Conservation (phyloP, 2,329 filamentous ascomycete genomes). For the Pseudogymnoascus sp. region DNA sequence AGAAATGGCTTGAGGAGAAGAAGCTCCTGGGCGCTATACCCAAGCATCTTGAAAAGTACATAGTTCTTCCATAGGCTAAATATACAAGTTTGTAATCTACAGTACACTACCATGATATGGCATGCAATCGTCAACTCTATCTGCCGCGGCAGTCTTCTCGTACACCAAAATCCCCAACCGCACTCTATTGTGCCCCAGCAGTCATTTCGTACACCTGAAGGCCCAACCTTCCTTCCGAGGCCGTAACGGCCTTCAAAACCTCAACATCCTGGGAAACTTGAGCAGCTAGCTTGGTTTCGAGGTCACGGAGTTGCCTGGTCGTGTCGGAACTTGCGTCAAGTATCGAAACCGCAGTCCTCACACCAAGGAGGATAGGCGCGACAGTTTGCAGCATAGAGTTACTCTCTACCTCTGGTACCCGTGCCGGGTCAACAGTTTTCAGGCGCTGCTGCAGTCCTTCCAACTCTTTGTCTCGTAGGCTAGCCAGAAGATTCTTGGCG, state of each 20-base stretch:
- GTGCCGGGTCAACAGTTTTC: neutral
- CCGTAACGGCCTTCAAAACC: neutral
- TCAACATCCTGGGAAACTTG: slow-evolving; percentile 7
- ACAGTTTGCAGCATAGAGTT: slow-evolving; percentile 24
- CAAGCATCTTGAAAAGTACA: slow-evolving; percentile 81
- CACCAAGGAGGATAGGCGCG: slow-evolving; percentile 34
- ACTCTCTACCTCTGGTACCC: slow-evolving; percentile 18
- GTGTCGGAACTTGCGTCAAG: slow-evolving; percentile 16
- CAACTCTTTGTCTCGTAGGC: slow-evolving; percentile 16
- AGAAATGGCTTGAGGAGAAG: slow-evolving; percentile 84
- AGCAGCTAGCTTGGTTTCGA: neutral
- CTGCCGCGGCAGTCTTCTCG: neutral
- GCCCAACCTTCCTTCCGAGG: neutral
- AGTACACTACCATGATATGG: slow-evolving; percentile 10
- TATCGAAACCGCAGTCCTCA: slow-evolving; percentile 32
- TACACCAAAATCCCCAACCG: neutral
- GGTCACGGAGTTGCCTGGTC: neutral
- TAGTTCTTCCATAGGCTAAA: slow-evolving; percentile 64
- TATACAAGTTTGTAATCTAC: slow-evolving; percentile 19
- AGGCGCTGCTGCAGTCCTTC: neutral
- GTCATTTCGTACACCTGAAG: slow-evolving; percentile 6
- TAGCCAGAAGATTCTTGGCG: slow-evolving; percentile 23
- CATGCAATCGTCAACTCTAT: neutral
- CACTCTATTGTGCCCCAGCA: neutral
- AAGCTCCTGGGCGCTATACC: slow-evolving; percentile 74